These are phyloP conservation scores for Sabuloglossum arenarium DNA, from an alignment of 495 filamentous ascomycete species.

Conservation along the genomic window DNA sequence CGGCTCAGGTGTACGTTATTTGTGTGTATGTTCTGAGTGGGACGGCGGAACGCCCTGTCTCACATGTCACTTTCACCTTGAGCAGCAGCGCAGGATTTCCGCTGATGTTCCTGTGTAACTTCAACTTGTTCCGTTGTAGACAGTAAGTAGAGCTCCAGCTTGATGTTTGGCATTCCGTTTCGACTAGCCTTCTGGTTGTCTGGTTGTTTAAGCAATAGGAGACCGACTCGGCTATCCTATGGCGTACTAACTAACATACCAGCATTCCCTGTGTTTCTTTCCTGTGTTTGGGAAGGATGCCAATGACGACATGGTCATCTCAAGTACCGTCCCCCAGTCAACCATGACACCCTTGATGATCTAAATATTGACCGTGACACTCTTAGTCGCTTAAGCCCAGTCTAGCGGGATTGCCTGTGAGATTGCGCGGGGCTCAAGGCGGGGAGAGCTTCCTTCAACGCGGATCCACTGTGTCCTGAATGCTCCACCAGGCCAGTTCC, in stretches of 20 bases:
- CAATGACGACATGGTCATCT: constrained; percentile 1
- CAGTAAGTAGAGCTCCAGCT: not conserved
- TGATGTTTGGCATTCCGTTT: not conserved
- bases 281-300: not conserved
- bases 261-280: not conserved
- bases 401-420: not conserved
- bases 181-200: too few species aligned
- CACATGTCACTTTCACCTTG: not conserved
- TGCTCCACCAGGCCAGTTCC: not conserved
- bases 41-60: not conserved
- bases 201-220: not conserved
- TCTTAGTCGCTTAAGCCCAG: not conserved
- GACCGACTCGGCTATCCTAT: too few species aligned
- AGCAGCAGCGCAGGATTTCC: not conserved
- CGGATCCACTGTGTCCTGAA: not conserved
- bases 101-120: not conserved
- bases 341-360: not conserved
- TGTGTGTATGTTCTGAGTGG: not conserved
- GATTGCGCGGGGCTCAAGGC: not conserved
- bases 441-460: not conserved
- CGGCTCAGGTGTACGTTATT: not conserved
- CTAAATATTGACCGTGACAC: not conserved
- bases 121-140: too few species aligned
- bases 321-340: not conserved
- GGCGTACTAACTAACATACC: too few species aligned